Evolutionary conservation across 148 eudicot genomes (phyloP).

Genomic region (Chenopodium suecicum): DNA sequence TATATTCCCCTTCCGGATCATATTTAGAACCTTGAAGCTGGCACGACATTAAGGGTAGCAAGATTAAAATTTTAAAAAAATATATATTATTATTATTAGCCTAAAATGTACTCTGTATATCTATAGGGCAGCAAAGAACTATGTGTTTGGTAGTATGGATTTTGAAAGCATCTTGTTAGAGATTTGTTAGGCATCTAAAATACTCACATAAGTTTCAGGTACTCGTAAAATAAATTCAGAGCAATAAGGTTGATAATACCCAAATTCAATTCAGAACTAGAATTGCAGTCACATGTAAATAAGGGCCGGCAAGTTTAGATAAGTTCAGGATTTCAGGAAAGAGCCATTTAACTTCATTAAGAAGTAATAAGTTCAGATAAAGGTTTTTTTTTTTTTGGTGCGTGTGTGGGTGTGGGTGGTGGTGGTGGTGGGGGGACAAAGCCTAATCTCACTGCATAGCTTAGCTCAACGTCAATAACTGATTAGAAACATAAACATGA

Average conservation of each 20-base stretch:
- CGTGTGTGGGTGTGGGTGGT: too few species aligned
- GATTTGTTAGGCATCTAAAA: too few species aligned
- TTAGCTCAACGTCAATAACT: background rate
- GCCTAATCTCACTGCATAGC: background rate
- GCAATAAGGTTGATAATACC: background rate
- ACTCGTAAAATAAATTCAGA: background rate
- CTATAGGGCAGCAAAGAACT: background rate
- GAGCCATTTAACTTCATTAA: background rate
- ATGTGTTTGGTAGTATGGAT: background rate
- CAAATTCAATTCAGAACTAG: background rate
- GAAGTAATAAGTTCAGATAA: background rate
- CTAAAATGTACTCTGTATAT: background rate
- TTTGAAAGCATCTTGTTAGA: background rate
- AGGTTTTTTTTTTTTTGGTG: background rate
- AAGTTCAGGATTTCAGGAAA: background rate
- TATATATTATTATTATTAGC: background rate
- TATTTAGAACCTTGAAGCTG: conserved; percentile 92
- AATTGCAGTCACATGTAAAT: background rate
- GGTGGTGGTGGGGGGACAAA: too few species aligned
- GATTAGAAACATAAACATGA: background rate
- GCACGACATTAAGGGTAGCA: background rate
- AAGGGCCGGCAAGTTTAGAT: too few species aligned
- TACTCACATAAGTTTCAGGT: too few species aligned
- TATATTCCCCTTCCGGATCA: conserved; percentile 87
- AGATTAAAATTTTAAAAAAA: background rate